A percentile compares a stretch with the other conserved stretches of the same genome.
Conservation (phyloP, 2,329 filamentous ascomycete genomes). For the Aspergillus ochraceoroseus region DNA sequence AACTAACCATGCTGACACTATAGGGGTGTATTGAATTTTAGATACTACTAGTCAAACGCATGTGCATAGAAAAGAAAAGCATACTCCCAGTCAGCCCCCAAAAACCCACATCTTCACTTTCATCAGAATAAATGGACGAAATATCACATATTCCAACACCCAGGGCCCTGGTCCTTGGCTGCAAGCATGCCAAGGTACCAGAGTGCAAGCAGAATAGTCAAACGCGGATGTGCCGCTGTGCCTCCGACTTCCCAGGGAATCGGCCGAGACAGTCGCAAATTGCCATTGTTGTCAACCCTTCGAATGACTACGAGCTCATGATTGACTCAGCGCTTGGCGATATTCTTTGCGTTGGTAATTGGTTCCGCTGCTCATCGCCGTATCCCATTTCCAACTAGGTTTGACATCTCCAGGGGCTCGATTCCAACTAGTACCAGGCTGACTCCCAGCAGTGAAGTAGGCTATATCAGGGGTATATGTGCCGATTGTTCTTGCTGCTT, state of each 20-base stretch:
- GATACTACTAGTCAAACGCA: too few relatives aligned
- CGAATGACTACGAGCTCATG: conserved; percentile 20
- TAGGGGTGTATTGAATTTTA: too few relatives aligned
- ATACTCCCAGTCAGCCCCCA: too few relatives aligned
- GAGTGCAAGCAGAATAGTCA: conserved; percentile 20
- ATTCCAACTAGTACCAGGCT: neutral
- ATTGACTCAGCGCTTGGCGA: conserved; percentile 14
- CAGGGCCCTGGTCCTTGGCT: too few relatives aligned
- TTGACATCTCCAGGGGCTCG: conserved; percentile 4
- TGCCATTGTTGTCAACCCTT: conserved; percentile 16
- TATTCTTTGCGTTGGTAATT: too few relatives aligned
- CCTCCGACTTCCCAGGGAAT: conserved; percentile 8
- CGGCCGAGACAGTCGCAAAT: conserved; percentile 14
- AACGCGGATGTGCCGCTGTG: neutral
- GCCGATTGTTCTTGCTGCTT: conserved; percentile 1
- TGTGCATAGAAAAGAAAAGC: too few relatives aligned
- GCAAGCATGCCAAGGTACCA: conserved; percentile 26
- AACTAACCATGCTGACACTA: too few relatives aligned
- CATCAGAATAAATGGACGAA: too few relatives aligned
- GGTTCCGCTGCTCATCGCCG: neutral
- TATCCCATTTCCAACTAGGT: conserved; percentile 7
- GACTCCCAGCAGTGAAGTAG: conserved; percentile 3
- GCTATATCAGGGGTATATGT: conserved; percentile 1
- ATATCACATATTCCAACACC: too few relatives aligned
- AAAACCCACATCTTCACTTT: too few relatives aligned